Conservation (phyloP, 495 filamentous ascomycete genomes). For the Aspergillus wentii region DNA sequence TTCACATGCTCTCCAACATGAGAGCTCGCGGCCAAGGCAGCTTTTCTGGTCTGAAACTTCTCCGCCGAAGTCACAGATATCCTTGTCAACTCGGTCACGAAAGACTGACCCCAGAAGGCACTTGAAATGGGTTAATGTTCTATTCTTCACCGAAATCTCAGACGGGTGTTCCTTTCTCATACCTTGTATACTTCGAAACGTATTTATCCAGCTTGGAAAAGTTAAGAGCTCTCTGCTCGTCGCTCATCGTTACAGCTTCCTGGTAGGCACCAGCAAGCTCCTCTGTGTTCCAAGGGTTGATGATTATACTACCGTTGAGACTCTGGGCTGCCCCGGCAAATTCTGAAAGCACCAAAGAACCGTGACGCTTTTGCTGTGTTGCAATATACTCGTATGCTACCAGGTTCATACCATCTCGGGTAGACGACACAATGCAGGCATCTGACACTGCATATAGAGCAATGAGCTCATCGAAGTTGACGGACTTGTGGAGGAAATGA, state of each 20-base stretch:
- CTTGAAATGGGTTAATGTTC: slow-evolving; percentile 33
- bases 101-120: slow-evolving; percentile 96
- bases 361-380: slow-evolving; percentile 80
- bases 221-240: slow-evolving; percentile 78
- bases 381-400: slow-evolving; percentile 98
- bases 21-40: slow-evolving; percentile 8
- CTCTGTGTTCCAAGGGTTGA: slow-evolving; percentile 98
- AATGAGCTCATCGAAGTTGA: slow-evolving; percentile 87
- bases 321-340: slow-evolving; percentile 93
- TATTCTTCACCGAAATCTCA: background rate
- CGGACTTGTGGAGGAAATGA: slow-evolving; percentile 94
- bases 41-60: slow-evolving; percentile 37
- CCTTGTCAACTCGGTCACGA: slow-evolving; percentile 77
- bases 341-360: slow-evolving; percentile 88
- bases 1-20: slow-evolving; percentile 9
- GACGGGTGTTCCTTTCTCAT: too few species aligned
- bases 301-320: slow-evolving; percentile 84
- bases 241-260: slow-evolving; percentile 88
- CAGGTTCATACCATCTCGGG: slow-evolving; percentile 98
- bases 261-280: slow-evolving; percentile 91
- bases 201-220: slow-evolving; percentile 89
- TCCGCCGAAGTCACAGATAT: slow-evolving; percentile 50
- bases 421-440: slow-evolving; percentile 90
- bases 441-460: slow-evolving; percentile 92
- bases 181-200: slow-evolving; percentile 92